phyloP scores from a whole-genome alignment of 768 basidiomycete species.

The Filobasidium floriforme region DNA sequence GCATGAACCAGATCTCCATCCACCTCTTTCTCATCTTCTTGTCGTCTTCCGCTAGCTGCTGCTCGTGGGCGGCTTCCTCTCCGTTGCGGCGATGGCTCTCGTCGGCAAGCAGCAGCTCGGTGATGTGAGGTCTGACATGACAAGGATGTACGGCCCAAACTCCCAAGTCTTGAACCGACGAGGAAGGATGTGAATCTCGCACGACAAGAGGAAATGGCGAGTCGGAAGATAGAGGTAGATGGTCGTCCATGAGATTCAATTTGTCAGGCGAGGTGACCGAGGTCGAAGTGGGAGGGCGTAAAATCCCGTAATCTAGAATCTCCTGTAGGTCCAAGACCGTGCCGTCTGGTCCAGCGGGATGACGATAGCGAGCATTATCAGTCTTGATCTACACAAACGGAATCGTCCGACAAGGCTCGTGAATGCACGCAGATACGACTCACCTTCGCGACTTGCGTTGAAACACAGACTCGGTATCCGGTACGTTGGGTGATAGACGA shows the following conservation, averaged over 20 bases:
- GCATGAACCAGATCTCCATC: not conserved
- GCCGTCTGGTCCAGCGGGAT: too few relatives aligned
- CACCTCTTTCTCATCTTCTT: not conserved
- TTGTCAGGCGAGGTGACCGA: too few relatives aligned
- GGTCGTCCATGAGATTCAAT: too few relatives aligned
- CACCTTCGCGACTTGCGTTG: not conserved
- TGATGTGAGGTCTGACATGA: not conserved
- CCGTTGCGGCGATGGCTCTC: not conserved
- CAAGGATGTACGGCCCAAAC: conserved; percentile 3
- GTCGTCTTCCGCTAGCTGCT: too few relatives aligned
- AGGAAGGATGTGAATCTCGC: not conserved
- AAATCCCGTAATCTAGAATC: too few relatives aligned
- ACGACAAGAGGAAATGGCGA: not conserved
- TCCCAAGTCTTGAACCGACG: not conserved
- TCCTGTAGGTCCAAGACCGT: too few relatives aligned
- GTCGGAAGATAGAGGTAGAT: too few relatives aligned
- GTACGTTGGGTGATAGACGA: conserved; percentile 1
- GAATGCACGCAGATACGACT: too few relatives aligned
- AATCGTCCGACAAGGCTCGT: not conserved
- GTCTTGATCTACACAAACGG: too few relatives aligned
- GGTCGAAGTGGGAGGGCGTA: too few relatives aligned
- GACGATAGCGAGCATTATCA: too few relatives aligned
- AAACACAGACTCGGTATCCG: not conserved
- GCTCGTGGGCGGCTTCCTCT: not conserved
- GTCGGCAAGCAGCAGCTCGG: not conserved